Percentiles rank a stretch among this genome's conserved stretches.
Evolutionary conservation across 2,329 filamentous ascomycete genomes (phyloP).

Genomic region (Penicillium aurantiogriseum): DNA sequence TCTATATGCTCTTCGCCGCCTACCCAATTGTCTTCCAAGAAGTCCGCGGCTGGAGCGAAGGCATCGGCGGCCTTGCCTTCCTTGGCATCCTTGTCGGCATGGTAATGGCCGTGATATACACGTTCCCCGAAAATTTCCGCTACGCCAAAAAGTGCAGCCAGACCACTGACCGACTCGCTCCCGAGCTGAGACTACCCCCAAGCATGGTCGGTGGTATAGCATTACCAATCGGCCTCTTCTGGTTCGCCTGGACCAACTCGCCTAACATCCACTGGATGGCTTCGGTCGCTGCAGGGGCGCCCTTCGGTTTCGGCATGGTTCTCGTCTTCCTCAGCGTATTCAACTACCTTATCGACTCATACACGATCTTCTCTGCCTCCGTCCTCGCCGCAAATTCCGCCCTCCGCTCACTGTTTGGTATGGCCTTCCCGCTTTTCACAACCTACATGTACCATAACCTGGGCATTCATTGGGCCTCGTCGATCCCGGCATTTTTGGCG

Average conservation of each 20-base stretch:
- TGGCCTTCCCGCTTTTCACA: slow-evolving; percentile 28
- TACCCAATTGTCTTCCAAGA: slow-evolving; percentile 33
- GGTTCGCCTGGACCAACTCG: slow-evolving; percentile 36
- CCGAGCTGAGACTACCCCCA: slow-evolving; percentile 55
- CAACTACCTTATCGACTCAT: slow-evolving; percentile 29
- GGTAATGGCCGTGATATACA: slow-evolving; percentile 25
- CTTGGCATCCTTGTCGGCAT: slow-evolving; percentile 34
- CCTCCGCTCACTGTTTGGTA: slow-evolving; percentile 26
- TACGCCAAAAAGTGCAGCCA: slow-evolving; percentile 27
- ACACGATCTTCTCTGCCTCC: slow-evolving; percentile 29
- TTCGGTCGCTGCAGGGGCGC: slow-evolving; percentile 25
- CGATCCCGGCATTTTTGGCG: slow-evolving; percentile 26
- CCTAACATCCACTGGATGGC: slow-evolving; percentile 25
- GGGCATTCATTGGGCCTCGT: slow-evolving; percentile 29
- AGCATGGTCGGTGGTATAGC: slow-evolving; percentile 44
- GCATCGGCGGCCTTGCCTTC: slow-evolving; percentile 29
- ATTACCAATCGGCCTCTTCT: slow-evolving; percentile 31
- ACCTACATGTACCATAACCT: slow-evolving; percentile 27
- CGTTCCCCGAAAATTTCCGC: slow-evolving; percentile 33
- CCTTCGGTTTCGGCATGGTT: slow-evolving; percentile 29
- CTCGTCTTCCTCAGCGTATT: slow-evolving; percentile 27
- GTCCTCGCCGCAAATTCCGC: slow-evolving; percentile 28
- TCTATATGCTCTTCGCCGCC: slow-evolving; percentile 34
- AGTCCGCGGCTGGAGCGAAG: slow-evolving; percentile 30
- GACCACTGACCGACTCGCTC: slow-evolving; percentile 41